Conservation (phyloP, 345 rosid species). For the Aethionema arabicum region DNA sequence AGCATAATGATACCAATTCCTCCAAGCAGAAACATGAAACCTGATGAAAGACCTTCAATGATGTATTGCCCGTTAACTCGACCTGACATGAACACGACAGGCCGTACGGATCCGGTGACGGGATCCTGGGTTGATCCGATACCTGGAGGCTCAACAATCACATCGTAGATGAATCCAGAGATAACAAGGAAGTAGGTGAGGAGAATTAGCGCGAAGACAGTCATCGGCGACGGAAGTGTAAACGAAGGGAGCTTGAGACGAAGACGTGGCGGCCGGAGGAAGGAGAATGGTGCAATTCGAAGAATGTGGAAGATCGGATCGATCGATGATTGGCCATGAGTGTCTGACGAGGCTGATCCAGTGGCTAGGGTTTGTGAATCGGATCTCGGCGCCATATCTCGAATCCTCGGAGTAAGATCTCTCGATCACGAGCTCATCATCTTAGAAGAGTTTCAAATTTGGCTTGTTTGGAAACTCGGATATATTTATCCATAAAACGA, state of each 20-base stretch:
- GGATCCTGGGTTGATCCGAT: slow-evolving; percentile 96
- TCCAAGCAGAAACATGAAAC: slow-evolving; percentile 92
- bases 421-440: background rate
- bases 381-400: slow-evolving; percentile 42
- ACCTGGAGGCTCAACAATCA: slow-evolving; percentile 95
- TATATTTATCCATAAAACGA: background rate
- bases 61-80: slow-evolving; percentile 96
- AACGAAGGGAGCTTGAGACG: slow-evolving; percentile 85
- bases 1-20: slow-evolving; percentile 78
- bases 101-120: slow-evolving; percentile 75
- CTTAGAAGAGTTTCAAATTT: background rate
- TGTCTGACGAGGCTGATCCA: slow-evolving; percentile 24
- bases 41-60: slow-evolving; percentile 95
- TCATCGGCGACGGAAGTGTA: slow-evolving; percentile 86
- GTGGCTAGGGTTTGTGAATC: slow-evolving; percentile 36
- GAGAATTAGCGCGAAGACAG: slow-evolving; percentile 75
- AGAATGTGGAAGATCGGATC: slow-evolving; percentile 77
- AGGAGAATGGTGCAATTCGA: slow-evolving; percentile 57
- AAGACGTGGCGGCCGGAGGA: slow-evolving; percentile 83
- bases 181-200: slow-evolving; percentile 95
- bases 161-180: slow-evolving; percentile 91
- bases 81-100: slow-evolving; percentile 87
- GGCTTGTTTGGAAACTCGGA: slow-evolving; percentile 17
- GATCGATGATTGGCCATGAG: slow-evolving; percentile 36
- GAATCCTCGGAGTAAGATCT: slow-evolving; percentile 1